phyloP scores from a whole-genome alignment of 1,139 yeast species.

The Kazachstania sp. region DNA sequence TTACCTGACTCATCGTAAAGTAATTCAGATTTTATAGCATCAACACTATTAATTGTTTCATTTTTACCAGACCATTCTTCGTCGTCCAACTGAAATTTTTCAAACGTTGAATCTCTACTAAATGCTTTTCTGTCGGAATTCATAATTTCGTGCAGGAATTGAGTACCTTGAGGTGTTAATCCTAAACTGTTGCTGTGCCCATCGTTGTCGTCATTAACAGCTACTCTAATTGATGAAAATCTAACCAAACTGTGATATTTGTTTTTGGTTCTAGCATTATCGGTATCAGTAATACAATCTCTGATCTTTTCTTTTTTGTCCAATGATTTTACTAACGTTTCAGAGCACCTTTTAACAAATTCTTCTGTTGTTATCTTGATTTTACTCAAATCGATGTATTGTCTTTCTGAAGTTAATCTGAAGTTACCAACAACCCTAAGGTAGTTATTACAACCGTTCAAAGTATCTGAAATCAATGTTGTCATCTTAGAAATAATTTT shows the following conservation, averaged over 20 bases:
- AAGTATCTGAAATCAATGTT: slow-evolving; percentile 43
- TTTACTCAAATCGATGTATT: slow-evolving; percentile 61
- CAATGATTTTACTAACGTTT: slow-evolving; percentile 47
- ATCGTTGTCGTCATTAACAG: neutral
- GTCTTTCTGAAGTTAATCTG: slow-evolving; percentile 52
- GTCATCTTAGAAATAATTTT: slow-evolving; percentile 59
- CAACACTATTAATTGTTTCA: slow-evolving; percentile 25
- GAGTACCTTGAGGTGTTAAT: slow-evolving; percentile 52
- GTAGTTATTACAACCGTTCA: slow-evolving; percentile 40
- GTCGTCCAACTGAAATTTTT: slow-evolving; percentile 27
- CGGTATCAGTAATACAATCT: neutral
- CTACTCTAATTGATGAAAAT: slow-evolving; percentile 55
- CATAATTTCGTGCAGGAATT: slow-evolving; percentile 35
- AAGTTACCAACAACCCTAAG: slow-evolving; percentile 64
- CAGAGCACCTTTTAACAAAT: slow-evolving; percentile 55
- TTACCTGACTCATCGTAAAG: slow-evolving; percentile 43
- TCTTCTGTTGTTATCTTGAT: slow-evolving; percentile 53
- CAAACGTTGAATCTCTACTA: slow-evolving; percentile 35
- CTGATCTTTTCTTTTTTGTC: slow-evolving; percentile 15
- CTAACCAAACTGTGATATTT: slow-evolving; percentile 30
- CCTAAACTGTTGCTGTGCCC: slow-evolving; percentile 44
- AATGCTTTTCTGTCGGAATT: slow-evolving; percentile 32
- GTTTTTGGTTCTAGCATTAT: neutral
- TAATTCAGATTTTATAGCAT: slow-evolving; percentile 36
- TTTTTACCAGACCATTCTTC: slow-evolving; percentile 2